These are phyloP conservation scores for Euclidium syriacum DNA, from an alignment of 345 rosid species.

Conservation along the genomic window DNA sequence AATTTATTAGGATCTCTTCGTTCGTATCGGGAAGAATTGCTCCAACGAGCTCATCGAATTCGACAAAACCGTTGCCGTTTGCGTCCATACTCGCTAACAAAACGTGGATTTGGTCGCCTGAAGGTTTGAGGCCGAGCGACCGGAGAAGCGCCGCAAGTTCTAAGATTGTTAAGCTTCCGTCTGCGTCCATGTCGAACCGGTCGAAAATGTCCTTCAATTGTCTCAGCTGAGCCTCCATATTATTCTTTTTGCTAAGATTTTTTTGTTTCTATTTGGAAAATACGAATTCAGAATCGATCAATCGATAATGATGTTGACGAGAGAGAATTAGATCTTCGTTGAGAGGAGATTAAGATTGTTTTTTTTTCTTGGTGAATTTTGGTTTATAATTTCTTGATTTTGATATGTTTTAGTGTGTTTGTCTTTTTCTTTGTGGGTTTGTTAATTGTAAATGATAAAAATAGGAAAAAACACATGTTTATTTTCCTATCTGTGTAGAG, in stretches of 20 bases:
- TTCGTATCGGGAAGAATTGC: slow-evolving; percentile 53
- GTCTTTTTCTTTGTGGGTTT: neutral
- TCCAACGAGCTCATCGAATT: slow-evolving; percentile 70
- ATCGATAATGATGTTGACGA: neutral
- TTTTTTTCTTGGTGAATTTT: neutral
- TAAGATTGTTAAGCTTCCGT: slow-evolving; percentile 84
- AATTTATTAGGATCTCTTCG: slow-evolving; percentile 49
- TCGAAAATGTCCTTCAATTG: slow-evolving; percentile 58
- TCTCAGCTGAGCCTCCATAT: slow-evolving; percentile 41
- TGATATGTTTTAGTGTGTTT: neutral
- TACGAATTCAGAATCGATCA: neutral
- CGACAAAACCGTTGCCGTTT: slow-evolving; percentile 70
- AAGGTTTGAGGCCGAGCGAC: slow-evolving; percentile 70
- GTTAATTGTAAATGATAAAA: slow-evolving; percentile 5
- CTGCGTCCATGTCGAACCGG: slow-evolving; percentile 82
- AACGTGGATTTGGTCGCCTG: slow-evolving; percentile 67
- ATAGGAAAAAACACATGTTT: neutral
- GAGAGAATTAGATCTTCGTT: neutral
- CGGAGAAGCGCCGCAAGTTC: slow-evolving; percentile 85
- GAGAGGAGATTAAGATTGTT: neutral
- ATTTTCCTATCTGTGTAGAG: too few relatives aligned
- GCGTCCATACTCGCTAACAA: slow-evolving; percentile 71
- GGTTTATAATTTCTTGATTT: neutral
- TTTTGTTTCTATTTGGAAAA: neutral
- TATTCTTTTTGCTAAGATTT: too few relatives aligned